Conservation (phyloP, 1,284 basidiomycete species). For the Spongiforma sp. region DNA sequence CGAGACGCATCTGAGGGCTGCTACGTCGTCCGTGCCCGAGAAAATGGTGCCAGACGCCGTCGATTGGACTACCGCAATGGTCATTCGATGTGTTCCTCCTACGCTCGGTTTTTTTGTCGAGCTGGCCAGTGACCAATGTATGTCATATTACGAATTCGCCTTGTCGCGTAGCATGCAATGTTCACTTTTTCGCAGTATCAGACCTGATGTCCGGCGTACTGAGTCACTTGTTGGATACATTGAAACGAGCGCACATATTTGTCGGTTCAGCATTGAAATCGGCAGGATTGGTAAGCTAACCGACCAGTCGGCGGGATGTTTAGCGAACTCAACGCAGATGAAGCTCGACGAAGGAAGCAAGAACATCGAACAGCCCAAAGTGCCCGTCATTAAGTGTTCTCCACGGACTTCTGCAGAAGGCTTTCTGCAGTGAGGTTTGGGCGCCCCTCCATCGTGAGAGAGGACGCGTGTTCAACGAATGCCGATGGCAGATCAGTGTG, state of each 20-base stretch:
- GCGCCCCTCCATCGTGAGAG: too few relatives aligned
- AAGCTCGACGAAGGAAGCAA: constrained; percentile 13
- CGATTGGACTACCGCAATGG: not conserved
- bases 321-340: not conserved
- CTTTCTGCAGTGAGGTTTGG: too few relatives aligned
- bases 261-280: not conserved
- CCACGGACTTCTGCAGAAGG: too few relatives aligned
- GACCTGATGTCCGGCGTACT: not conserved
- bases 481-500: too few relatives aligned
- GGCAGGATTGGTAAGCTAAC: constrained; percentile 7
- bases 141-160: too few relatives aligned
- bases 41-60: not conserved
- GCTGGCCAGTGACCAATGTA: not conserved
- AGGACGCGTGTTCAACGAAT: too few relatives aligned
- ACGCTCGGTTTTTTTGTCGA: constrained; percentile 5
- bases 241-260: constrained; percentile 10
- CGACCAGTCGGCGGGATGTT: constrained; percentile 28
- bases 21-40: not conserved
- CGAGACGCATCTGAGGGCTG: not conserved
- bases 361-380: constrained; percentile 19
- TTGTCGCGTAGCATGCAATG: too few relatives aligned
- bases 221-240: constrained; percentile 4
- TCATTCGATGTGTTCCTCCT: not conserved
- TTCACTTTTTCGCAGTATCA: constrained; percentile 1
- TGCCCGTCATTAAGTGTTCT: constrained; percentile 24